phyloP scores from a whole-genome alignment of 2,329 filamentous ascomycete genomes.

The Botrytis galanthina region DNA sequence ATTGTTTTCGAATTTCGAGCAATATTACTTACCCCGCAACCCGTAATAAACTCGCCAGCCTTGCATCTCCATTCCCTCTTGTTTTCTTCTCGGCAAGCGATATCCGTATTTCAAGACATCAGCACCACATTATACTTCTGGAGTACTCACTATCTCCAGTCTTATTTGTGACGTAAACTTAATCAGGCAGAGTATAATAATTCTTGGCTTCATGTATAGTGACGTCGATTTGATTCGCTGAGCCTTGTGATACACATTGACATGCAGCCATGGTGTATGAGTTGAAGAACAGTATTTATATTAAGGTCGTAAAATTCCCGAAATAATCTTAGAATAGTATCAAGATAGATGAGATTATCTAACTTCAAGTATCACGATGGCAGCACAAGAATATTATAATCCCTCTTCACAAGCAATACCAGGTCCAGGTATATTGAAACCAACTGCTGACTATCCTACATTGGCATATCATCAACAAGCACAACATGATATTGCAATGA shows the following conservation, averaged over 20 bases:
- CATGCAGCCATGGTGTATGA: background rate
- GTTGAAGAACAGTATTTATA: background rate
- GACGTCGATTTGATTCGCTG: slow-evolving; percentile 12
- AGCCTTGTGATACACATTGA: slow-evolving; percentile 1
- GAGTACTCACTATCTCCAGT: background rate
- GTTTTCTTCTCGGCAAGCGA: background rate
- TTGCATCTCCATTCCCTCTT: background rate
- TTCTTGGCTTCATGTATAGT: slow-evolving; percentile 14
- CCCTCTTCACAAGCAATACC: background rate
- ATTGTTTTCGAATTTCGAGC: background rate
- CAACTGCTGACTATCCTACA: background rate
- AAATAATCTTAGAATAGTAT: background rate
- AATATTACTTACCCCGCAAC: background rate
- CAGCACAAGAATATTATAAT: slow-evolving; percentile 7
- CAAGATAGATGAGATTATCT: background rate
- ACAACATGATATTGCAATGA: background rate
- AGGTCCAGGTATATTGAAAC: slow-evolving; percentile 6
- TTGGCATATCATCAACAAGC: slow-evolving; percentile 10
- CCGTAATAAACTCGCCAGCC: background rate
- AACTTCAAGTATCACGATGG: background rate
- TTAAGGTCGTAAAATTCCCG: background rate
- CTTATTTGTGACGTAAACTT: slow-evolving; percentile 1
- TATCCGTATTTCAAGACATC: slow-evolving; percentile 6
- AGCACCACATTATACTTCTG: background rate
- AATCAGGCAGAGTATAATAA: background rate